phyloP scores from a whole-genome alignment of 176 grass and related monocot species.

The Avena insularis region DNA sequence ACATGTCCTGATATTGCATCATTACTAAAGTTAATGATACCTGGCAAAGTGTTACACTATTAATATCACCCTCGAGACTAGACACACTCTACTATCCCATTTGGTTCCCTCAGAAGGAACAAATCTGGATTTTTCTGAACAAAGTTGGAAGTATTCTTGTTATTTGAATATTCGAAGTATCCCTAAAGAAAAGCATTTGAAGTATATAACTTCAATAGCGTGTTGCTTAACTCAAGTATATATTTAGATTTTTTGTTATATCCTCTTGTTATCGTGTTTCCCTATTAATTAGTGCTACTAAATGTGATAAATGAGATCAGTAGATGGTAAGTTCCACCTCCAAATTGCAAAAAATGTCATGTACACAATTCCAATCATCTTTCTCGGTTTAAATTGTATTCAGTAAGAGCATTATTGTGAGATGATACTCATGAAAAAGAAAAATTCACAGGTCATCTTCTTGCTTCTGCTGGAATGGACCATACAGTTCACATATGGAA shows the following conservation, averaged over 20 bases:
- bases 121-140: background rate
- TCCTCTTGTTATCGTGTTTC: background rate
- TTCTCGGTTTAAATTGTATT: background rate
- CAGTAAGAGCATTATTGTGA: conserved; percentile 1
- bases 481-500: conserved; percentile 72
- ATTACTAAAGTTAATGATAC: background rate
- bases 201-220: background rate
- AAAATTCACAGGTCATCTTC: conserved; percentile 76
- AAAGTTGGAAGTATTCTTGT: conserved; percentile 13
- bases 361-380: background rate
- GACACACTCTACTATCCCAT: background rate
- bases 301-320: background rate
- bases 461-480: conserved; percentile 94
- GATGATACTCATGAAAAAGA: conserved; percentile 22
- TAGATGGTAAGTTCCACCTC: background rate
- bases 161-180: background rate
- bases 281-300: background rate
- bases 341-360: background rate
- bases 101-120: background rate
- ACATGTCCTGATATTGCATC: conserved; percentile 12
- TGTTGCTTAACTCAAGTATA: background rate
- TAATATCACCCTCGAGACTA: background rate
- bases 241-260: background rate
- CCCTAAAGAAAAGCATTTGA: background rate
- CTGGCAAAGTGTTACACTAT: background rate